Evolutionary conservation across 2,329 filamentous ascomycete species (phyloP).

Genomic region (Pezicula carpinea): DNA sequence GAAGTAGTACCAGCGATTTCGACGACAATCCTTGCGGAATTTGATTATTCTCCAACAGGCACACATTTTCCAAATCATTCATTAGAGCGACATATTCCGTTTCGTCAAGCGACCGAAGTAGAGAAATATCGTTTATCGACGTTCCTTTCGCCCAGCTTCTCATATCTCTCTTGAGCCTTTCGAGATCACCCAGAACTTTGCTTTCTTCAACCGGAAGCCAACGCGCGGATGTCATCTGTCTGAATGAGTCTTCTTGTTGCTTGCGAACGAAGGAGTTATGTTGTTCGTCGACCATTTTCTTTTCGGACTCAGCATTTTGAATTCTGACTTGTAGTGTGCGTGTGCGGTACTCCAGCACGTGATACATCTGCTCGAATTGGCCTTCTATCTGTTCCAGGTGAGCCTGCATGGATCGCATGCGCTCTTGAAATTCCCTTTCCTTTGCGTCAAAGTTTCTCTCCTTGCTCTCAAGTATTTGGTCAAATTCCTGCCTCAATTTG

Average conservation of each 20-base stretch:
- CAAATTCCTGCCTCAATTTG: not conserved
- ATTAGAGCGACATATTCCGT: not conserved
- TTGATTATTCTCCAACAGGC: not conserved
- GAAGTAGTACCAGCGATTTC: constrained; percentile 10
- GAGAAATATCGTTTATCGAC: constrained; percentile 1
- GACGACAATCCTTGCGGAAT: constrained; percentile 3
- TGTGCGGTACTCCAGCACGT: not conserved
- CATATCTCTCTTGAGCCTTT: constrained; percentile 10
- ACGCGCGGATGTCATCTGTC: constrained; percentile 8
- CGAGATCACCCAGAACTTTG: constrained; percentile 6
- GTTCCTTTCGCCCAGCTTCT: constrained; percentile 7
- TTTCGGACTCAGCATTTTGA: constrained; percentile 3
- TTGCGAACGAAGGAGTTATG: constrained; percentile 4
- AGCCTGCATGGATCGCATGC: no score
- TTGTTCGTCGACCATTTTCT: not conserved
- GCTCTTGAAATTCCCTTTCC: not conserved
- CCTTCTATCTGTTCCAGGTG: not conserved
- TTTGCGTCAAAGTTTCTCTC: not conserved
- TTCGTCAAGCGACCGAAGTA: not conserved
- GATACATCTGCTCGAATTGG: not conserved
- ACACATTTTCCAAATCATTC: constrained; percentile 1
- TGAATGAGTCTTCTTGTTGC: constrained; percentile 12
- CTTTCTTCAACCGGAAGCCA: constrained; percentile 12
- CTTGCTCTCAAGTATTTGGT: not conserved
- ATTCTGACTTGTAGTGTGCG: constrained; percentile 1